Evolutionary conservation across 768 basidiomycete genomes (phyloP).

Genomic region (Cystobasidium tubakii): DNA sequence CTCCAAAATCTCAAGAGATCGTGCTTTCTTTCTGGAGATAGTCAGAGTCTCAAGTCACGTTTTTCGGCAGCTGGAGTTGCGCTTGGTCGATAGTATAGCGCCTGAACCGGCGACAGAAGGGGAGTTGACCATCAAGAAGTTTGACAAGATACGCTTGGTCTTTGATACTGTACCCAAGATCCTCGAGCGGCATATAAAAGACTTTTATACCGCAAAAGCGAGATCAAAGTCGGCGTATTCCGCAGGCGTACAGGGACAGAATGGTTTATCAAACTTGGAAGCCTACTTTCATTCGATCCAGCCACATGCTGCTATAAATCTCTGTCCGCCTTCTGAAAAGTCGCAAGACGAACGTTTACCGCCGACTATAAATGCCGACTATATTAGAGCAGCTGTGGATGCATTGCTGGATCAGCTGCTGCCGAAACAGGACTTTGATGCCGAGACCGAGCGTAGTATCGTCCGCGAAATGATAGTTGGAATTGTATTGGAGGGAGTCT

Average conservation of each 20-base stretch:
- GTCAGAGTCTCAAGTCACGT: conserved; percentile 42
- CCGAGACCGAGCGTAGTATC: conserved; percentile 73
- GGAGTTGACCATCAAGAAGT: not conserved
- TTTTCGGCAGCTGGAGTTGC: conserved; percentile 41
- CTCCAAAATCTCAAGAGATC: conserved; percentile 42
- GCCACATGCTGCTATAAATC: conserved; percentile 64
- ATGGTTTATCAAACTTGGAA: conserved; percentile 55
- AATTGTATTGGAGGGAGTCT: conserved; percentile 58
- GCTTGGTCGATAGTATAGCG: conserved; percentile 29
- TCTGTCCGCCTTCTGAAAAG: conserved; percentile 46
- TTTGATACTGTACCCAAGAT: conserved; percentile 62
- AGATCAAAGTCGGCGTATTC: conserved; percentile 7
- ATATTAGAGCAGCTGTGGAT: conserved; percentile 73
- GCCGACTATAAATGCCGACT: conserved; percentile 47
- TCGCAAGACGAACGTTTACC: conserved; percentile 57
- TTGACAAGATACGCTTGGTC: conserved; percentile 60
- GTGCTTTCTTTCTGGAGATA: conserved; percentile 42
- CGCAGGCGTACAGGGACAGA: not conserved
- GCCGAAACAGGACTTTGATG: conserved; percentile 69
- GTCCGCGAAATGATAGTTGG: conserved; percentile 77
- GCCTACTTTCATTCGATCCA: conserved; percentile 73
- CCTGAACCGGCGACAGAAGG: not conserved
- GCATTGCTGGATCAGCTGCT: conserved; percentile 67
- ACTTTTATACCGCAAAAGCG: conserved; percentile 63
- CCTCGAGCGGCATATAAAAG: conserved; percentile 67